Conservation (phyloP, 2,329 filamentous ascomycete genomes). For the Penicillium sp. region DNA sequence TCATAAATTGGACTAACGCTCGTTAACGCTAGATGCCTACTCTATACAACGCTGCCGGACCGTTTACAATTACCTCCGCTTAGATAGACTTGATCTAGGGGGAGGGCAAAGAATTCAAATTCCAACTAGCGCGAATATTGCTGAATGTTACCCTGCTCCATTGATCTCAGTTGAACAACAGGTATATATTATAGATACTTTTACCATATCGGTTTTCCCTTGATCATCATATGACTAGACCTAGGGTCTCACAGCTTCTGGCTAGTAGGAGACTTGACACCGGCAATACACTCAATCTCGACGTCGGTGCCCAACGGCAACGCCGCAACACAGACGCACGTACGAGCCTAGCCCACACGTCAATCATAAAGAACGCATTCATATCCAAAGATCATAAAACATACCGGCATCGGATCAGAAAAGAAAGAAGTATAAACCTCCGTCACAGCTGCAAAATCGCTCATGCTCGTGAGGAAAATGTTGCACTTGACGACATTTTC, state of each 20-base stretch:
- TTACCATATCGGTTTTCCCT: background rate
- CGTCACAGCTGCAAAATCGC: conserved; percentile 74
- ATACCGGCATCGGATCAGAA: conserved; percentile 30
- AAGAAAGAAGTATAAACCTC: conserved; percentile 61
- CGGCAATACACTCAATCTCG: conserved; percentile 53
- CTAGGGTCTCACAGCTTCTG: conserved; percentile 1
- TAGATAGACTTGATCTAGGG: conserved; percentile 9
- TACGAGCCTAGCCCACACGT: conserved; percentile 27
- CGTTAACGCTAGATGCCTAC: conserved; percentile 28
- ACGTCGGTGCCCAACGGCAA: conserved; percentile 55
- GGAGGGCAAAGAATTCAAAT: background rate
- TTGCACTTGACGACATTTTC: conserved; percentile 66
- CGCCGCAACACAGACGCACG: conserved; percentile 55
- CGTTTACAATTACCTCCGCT: conserved; percentile 26
- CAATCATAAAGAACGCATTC: background rate
- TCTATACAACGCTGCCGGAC: conserved; percentile 32
- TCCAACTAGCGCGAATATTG: background rate
- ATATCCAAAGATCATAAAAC: conserved; percentile 5
- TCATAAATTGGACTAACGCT: background rate
- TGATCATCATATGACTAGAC: background rate
- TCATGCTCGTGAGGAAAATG: conserved; percentile 65
- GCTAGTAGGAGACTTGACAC: background rate
- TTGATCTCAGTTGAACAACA: background rate
- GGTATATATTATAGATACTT: background rate
- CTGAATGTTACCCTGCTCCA: background rate